Percentiles rank a stretch among this genome's conserved stretches.
phyloP scores from a whole-genome alignment of 371 early-diverging fungal genomes.

The Cokeromyces recurvatus region DNA sequence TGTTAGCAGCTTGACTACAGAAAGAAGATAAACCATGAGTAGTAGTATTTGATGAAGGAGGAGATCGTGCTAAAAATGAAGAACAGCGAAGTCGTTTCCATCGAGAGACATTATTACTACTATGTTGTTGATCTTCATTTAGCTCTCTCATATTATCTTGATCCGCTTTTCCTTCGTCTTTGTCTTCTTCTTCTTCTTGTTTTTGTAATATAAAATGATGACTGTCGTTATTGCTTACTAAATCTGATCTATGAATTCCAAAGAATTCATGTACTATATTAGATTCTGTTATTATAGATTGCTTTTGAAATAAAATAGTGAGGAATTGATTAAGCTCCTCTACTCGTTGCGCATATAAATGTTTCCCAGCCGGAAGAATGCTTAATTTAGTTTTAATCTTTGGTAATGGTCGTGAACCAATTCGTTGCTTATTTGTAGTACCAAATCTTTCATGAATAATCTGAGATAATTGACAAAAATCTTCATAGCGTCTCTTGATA shows the following conservation, averaged over 20 bases:
- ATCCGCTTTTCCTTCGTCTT: too few species aligned
- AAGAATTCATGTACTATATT: slow-evolving; percentile 19
- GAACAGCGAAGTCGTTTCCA: slow-evolving; percentile 24
- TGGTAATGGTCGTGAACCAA: slow-evolving; percentile 6
- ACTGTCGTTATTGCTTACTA: too few species aligned
- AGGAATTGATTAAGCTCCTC: slow-evolving; percentile 22
- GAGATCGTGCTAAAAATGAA: slow-evolving; percentile 13
- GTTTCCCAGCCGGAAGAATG: slow-evolving; percentile 5
- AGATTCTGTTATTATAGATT: slow-evolving; percentile 16
- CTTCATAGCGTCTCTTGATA: slow-evolving; percentile 19
- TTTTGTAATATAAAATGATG: too few species aligned
- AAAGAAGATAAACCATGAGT: slow-evolving; percentile 16
- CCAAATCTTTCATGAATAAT: slow-evolving; percentile 15
- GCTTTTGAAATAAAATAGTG: slow-evolving; percentile 8
- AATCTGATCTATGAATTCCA: too few species aligned
- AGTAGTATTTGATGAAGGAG: too few species aligned
- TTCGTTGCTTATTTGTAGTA: background rate
- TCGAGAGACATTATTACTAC: background rate
- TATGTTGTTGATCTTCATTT: too few species aligned
- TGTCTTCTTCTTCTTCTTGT: too few species aligned
- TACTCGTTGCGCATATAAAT: slow-evolving; percentile 12
- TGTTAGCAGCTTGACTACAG: slow-evolving; percentile 23
- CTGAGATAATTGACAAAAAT: slow-evolving; percentile 23
- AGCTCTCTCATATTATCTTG: too few species aligned
- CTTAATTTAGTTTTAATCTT: slow-evolving; percentile 14